These are phyloP conservation scores for Hansenula sp. DNA, from an alignment of 1,139 yeast species.

Conservation along the genomic window DNA sequence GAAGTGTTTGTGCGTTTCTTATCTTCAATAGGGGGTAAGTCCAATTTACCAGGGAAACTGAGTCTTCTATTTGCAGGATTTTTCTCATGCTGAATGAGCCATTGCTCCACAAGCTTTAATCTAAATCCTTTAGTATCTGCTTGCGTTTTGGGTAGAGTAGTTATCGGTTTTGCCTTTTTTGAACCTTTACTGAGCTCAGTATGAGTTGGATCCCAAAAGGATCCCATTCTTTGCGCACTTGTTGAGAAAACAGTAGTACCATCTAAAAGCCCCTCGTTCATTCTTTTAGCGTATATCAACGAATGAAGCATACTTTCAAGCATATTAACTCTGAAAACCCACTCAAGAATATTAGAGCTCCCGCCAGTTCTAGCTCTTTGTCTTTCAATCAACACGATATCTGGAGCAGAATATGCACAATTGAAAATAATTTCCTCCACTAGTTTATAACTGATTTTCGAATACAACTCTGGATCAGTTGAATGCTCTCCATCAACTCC, in stretches of 20 bases:
- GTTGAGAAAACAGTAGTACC: conserved; percentile 26
- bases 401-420: conserved; percentile 23
- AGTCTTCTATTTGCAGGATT: background rate
- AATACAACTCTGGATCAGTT: conserved; percentile 20
- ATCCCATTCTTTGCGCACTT: conserved; percentile 36
- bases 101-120: conserved; percentile 13
- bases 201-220: conserved; percentile 32
- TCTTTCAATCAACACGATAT: conserved; percentile 45
- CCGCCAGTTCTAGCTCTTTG: conserved; percentile 42
- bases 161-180: conserved; percentile 4
- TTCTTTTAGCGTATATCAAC: conserved; percentile 1
- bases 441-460: conserved; percentile 17
- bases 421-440: conserved; percentile 19
- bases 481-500: conserved; percentile 12
- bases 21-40: background rate
- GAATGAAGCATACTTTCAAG: conserved; percentile 35
- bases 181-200: too few species aligned
- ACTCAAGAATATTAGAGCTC: conserved; percentile 39
- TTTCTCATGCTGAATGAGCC: conserved; percentile 9
- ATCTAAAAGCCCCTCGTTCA: conserved; percentile 2
- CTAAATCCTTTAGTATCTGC: conserved; percentile 14
- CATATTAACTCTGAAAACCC: conserved; percentile 42
- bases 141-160: too few species aligned
- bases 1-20: background rate
- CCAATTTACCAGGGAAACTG: background rate